These are phyloP conservation scores for Tagetes patula DNA, from an alignment of 129 eudicot genomes.

Conservation along the genomic window DNA sequence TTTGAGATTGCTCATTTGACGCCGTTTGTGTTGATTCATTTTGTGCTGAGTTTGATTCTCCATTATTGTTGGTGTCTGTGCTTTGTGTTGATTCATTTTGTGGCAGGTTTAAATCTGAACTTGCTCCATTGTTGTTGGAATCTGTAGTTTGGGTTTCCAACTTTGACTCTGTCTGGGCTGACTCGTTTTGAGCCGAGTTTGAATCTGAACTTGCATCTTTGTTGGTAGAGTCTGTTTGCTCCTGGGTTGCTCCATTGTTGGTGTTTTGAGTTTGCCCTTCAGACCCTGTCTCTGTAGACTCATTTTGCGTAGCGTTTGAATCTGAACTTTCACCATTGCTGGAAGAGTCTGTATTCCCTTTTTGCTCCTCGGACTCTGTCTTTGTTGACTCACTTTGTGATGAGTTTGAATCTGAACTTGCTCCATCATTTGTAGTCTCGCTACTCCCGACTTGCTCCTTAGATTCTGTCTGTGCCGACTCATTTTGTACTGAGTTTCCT, in stretches of 20 bases:
- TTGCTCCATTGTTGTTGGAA: slow-evolving; percentile 8
- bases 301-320: slow-evolving; percentile 17
- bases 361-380: slow-evolving; percentile 28
- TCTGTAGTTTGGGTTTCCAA: slow-evolving; percentile 33
- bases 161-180: slow-evolving; percentile 36
- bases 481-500: slow-evolving; percentile 28
- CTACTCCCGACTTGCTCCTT: slow-evolving; percentile 16
- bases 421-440: slow-evolving; percentile 26
- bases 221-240: slow-evolving; percentile 28
- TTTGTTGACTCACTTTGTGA: slow-evolving; percentile 28
- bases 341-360: slow-evolving; percentile 10
- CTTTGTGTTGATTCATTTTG: slow-evolving; percentile 31
- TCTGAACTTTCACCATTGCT: slow-evolving; percentile 25
- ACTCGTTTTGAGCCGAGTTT: slow-evolving; percentile 31
- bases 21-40: slow-evolving; percentile 34
- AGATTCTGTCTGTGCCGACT: slow-evolving; percentile 18
- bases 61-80: slow-evolving; percentile 18
- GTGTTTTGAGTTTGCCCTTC: slow-evolving; percentile 30
- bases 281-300: slow-evolving; percentile 35
- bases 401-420: slow-evolving; percentile 12
- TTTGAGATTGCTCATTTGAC: slow-evolving; percentile 30
- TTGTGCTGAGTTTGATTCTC: slow-evolving; percentile 28
- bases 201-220: slow-evolving; percentile 24
- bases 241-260: slow-evolving; percentile 16
- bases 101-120: slow-evolving; percentile 31